Conservation (phyloP, 2,329 filamentous ascomycete genomes). For the Gnomoniopsis smithogilvyi region DNA sequence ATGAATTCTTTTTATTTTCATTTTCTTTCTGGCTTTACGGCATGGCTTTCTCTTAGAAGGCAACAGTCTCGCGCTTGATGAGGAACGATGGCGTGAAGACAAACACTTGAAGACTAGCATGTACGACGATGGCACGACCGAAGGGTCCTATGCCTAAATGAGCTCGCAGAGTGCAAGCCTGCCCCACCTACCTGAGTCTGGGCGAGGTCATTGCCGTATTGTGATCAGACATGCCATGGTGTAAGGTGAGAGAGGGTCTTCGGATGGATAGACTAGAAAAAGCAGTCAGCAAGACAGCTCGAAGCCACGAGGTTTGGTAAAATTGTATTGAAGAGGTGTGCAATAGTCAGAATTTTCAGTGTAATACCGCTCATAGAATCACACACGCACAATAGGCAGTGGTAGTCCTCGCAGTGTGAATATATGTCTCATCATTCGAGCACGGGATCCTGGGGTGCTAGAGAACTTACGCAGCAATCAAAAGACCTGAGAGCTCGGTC, state of each 20-base stretch:
- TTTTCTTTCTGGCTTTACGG: not conserved
- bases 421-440: slow-evolving; percentile 16
- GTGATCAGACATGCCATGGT: no score
- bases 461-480: not conserved
- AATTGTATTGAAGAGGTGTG: not conserved
- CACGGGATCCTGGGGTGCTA: not conserved
- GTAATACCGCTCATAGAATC: slow-evolving; percentile 15
- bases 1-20: no score
- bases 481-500: not conserved
- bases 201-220: no score
- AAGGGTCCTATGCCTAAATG: no score
- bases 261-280: not conserved
- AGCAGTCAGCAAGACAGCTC: not conserved
- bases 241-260: no score
- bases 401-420: slow-evolving; percentile 15
- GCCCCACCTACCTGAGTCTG: no score
- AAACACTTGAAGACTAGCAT: no score
- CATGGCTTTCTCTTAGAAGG: no score
- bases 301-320: not conserved
- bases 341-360: slow-evolving; percentile 20
- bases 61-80: not conserved
- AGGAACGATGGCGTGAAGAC: not conserved
- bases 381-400: slow-evolving; percentile 19
- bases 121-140: no score
- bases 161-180: no score